Conservation (phyloP, 352 stramenopile genomes). For the Pythium aquatile region DNA sequence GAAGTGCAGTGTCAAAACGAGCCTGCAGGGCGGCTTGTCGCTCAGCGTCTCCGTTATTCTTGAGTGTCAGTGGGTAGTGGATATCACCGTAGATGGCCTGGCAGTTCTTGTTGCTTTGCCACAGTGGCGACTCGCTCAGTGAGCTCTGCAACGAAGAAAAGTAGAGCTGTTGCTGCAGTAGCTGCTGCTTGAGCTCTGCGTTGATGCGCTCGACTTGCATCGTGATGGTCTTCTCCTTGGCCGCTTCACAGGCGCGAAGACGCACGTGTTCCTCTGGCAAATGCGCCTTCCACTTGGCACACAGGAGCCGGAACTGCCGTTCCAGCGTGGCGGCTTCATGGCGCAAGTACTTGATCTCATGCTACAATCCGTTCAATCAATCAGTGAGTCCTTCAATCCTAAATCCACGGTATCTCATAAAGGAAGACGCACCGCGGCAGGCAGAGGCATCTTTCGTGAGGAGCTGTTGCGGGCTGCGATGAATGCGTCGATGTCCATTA, state of each 20-base stretch:
- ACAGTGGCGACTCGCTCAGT: slow-evolving; percentile 44
- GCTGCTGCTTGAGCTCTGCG: slow-evolving; percentile 41
- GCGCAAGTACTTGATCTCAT: slow-evolving; percentile 50
- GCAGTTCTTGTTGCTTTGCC: slow-evolving; percentile 30
- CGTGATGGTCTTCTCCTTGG: slow-evolving; percentile 47
- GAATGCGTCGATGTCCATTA: slow-evolving; percentile 17
- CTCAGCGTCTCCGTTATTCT: slow-evolving; percentile 5
- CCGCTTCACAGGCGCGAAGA: slow-evolving; percentile 45
- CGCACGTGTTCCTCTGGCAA: slow-evolving; percentile 37
- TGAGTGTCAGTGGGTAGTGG: slow-evolving; percentile 37
- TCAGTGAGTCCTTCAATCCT: too few relatives aligned
- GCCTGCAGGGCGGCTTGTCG: slow-evolving; percentile 31
- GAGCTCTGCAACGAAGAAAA: slow-evolving; percentile 49
- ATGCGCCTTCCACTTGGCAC: slow-evolving; percentile 40
- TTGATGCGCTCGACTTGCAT: slow-evolving; percentile 51
- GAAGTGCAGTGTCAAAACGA: slow-evolving; percentile 35
- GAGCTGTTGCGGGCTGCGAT: slow-evolving; percentile 18
- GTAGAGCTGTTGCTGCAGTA: slow-evolving; percentile 56
- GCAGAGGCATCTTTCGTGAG: slow-evolving; percentile 11
- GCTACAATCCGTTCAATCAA: slow-evolving; percentile 22
- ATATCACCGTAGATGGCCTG: slow-evolving; percentile 43
- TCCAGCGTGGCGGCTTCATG: slow-evolving; percentile 37
- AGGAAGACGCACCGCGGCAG: slow-evolving; percentile 14
- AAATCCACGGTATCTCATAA: too few relatives aligned
- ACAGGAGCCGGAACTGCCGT: slow-evolving; percentile 34